Evolutionary conservation across 2,329 filamentous ascomycete genomes (phyloP).

Genomic region (Scytalidium lignicola): DNA sequence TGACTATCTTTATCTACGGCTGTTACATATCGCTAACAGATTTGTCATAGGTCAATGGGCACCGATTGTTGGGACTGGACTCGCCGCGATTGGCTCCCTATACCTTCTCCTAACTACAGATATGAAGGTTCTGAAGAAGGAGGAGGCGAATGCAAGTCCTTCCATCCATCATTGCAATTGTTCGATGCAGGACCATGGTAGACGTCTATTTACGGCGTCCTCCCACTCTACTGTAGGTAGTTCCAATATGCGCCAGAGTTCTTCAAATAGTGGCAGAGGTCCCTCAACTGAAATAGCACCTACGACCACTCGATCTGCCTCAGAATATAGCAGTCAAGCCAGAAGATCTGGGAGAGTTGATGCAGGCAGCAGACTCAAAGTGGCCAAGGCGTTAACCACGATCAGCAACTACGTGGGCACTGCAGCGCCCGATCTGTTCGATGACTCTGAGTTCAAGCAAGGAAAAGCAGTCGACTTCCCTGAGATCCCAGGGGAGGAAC

Average conservation of each 20-base stretch:
- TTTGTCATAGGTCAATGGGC: conserved; percentile 48
- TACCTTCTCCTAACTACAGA: conserved; percentile 41
- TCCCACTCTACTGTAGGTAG: conserved; percentile 2
- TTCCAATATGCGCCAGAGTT: conserved; percentile 3
- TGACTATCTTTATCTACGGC: conserved; percentile 7
- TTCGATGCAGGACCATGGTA: background rate
- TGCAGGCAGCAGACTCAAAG: conserved; percentile 32
- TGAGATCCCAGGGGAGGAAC: conserved; percentile 47
- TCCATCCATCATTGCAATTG: no score
- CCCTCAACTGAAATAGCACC: conserved; percentile 5
- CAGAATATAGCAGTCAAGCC: background rate
- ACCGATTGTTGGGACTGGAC: conserved; percentile 51
- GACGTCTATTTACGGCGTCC: conserved; percentile 1
- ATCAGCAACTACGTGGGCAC: conserved; percentile 42
- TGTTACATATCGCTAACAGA: conserved; percentile 23
- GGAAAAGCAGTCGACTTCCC: conserved; percentile 47
- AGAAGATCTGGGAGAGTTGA: conserved; percentile 2
- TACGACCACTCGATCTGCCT: background rate
- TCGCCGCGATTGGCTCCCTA: conserved; percentile 54
- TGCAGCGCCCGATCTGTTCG: conserved; percentile 41
- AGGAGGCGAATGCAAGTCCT: background rate
- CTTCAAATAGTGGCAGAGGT: conserved; percentile 6
- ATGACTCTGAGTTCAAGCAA: conserved; percentile 43
- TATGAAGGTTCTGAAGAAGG: conserved; percentile 6
- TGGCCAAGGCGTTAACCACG: conserved; percentile 38